A percentile compares a stretch with the other conserved stretches of the same genome.
These are phyloP conservation scores for Blastobotrys americana DNA, from an alignment of 805 yeast genomes.

Conservation along the genomic window DNA sequence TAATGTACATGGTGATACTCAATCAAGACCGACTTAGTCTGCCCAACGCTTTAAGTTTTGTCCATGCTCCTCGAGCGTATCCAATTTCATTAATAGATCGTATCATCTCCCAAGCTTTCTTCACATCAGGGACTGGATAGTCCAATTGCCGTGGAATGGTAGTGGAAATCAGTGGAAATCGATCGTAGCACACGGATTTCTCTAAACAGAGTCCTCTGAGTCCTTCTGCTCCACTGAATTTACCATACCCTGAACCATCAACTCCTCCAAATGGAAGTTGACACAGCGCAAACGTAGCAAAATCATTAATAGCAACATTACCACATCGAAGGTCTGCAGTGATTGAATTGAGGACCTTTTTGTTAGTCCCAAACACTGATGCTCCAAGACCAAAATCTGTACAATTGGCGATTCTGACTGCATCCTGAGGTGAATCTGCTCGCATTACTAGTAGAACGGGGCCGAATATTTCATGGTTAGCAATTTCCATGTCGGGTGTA, in stretches of 20 bases:
- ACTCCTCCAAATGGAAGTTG: conserved; percentile 97
- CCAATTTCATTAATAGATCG: conserved; percentile 76
- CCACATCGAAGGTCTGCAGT: conserved; percentile 68
- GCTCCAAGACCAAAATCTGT: conserved; percentile 89
- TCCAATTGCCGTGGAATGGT: conserved; percentile 88
- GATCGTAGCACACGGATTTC: conserved; percentile 83
- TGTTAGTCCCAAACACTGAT: conserved; percentile 72
- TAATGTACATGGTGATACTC: no score
- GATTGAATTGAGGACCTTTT: conserved; percentile 50
- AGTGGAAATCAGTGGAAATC: conserved; percentile 58
- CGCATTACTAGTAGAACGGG: conserved; percentile 78
- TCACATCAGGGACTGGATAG: conserved; percentile 78
- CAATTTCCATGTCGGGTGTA: conserved; percentile 65
- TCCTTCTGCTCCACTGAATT: conserved; percentile 98
- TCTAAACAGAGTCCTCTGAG: conserved; percentile 80
- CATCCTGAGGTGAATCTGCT: conserved; percentile 59
- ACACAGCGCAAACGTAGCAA: conserved; percentile 92
- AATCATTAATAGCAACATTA: conserved; percentile 94
- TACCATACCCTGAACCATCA: conserved; percentile 91
- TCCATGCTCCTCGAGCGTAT: conserved; percentile 62
- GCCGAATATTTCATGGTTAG: conserved; percentile 89
- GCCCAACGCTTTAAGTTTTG: conserved; percentile 24
- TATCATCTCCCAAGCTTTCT: conserved; percentile 85
- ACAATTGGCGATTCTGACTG: conserved; percentile 69
- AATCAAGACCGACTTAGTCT: conserved; percentile 1